Evolutionary conservation across 139 green algal genomes (phyloP).

Genomic region (Tetradesmus lagerheimii): DNA sequence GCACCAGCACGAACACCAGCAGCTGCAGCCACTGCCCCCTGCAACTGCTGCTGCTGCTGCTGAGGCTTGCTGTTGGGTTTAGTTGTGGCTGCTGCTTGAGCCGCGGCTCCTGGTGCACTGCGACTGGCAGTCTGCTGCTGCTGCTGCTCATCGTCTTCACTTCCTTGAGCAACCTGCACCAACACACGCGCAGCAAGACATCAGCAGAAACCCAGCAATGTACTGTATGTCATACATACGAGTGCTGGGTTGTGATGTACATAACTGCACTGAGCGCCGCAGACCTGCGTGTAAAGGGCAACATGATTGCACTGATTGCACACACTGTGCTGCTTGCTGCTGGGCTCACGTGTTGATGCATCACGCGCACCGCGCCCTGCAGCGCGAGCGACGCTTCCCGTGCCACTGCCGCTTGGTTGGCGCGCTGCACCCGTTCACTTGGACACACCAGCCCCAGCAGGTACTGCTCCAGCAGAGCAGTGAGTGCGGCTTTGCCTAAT

Average conservation of each 20-base stretch:
- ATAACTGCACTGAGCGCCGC: too few relatives aligned
- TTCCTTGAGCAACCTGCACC: neutral
- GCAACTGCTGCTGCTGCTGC: neutral
- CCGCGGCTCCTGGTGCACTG: neutral
- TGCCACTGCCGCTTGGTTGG: neutral
- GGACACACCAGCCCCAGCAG: neutral
- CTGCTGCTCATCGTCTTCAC: neutral
- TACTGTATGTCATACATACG: too few relatives aligned
- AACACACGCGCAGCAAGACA: neutral
- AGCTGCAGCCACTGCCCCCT: neutral
- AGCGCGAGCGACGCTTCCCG: neutral
- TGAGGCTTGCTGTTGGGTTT: neutral
- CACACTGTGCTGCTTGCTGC: neutral
- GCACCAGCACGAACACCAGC: neutral
- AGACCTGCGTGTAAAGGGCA: too few relatives aligned
- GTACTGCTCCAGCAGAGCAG: constrained; percentile 6
- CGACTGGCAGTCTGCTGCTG: neutral
- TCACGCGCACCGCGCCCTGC: neutral
- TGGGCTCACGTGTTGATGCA: neutral
- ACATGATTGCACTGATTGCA: too few relatives aligned
- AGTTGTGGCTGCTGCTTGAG: neutral
- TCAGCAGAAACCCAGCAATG: too few relatives aligned
- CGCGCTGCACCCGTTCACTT: neutral
- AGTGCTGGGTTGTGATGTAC: too few relatives aligned
- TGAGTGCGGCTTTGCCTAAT: neutral